A percentile compares a stretch with the other conserved stretches of the same genome.
Conservation (phyloP, 2,329 filamentous ascomycete genomes). For the Trichoderma oligosporum region DNA sequence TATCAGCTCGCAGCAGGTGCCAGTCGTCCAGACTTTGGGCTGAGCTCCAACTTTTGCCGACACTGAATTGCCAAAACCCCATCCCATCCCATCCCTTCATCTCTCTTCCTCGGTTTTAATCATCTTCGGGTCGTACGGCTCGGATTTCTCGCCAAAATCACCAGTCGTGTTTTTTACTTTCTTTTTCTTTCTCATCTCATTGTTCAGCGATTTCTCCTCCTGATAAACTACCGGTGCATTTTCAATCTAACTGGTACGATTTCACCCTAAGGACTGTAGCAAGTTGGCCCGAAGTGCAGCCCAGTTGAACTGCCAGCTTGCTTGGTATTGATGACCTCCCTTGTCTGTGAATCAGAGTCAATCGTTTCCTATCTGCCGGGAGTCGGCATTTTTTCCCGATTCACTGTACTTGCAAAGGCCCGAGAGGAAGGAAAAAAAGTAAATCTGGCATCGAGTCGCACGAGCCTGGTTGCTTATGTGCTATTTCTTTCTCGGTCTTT, state of each 20-base stretch:
- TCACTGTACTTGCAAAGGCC: not conserved
- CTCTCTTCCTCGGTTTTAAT: not conserved
- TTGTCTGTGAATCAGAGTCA: slow-evolving; percentile 8
- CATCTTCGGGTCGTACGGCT: slow-evolving; percentile 3
- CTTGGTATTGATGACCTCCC: not conserved
- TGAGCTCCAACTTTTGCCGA: slow-evolving; percentile 8
- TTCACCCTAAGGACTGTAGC: not conserved
- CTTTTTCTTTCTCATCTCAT: no score
- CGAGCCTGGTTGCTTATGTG: slow-evolving; percentile 10
- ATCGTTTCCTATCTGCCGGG: slow-evolving; percentile 5
- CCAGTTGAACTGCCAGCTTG: not conserved
- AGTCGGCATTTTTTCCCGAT: not conserved
- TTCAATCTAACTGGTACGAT: slow-evolving; percentile 5
- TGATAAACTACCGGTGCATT: not conserved
- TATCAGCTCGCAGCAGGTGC: slow-evolving; percentile 9
- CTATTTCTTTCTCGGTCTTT: not conserved
- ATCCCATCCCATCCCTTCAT: not conserved
- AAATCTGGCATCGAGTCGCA: slow-evolving; percentile 8
- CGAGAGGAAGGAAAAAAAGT: not conserved
- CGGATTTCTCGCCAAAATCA: not conserved
- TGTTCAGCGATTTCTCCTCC: not conserved
- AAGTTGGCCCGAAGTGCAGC: not conserved
- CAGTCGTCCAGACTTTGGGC: not conserved
- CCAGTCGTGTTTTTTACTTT: not conserved
- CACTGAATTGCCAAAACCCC: not conserved